Evolutionary conservation across 179 eudicot species (phyloP), one percentile per base, ranked within the genome.

Genomic region (Beta corolliflora): DNA sequence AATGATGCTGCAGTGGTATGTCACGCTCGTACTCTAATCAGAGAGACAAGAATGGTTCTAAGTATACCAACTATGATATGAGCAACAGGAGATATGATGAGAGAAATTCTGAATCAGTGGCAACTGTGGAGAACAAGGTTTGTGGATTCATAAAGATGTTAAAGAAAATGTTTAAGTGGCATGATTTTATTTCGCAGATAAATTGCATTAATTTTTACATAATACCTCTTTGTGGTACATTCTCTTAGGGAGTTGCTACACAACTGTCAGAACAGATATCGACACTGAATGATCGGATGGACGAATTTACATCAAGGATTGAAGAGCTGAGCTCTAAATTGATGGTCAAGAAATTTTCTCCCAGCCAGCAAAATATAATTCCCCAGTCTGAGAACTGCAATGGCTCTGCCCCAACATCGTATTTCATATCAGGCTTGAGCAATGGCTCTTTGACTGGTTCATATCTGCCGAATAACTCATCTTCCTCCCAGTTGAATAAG

Each of bases 241-340:
- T 31, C 48, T 80, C 81, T 73, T 73, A 92, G 94, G 98, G 95
- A 60, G 89, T 82, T 70, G 78, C 86, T 59, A 71, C 90, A 5
- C 93, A 89, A 19, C 90, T 94, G 58, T 94, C 96, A 13, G 98
- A 94, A 77, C 97, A 94, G 75, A 94, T 94, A 21, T 92, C 93
- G 1, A 86, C 93, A 5, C 89, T 93, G 7, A 91, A 90, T 83
- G 96, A 93, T 52, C 88, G 94, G 77, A 93, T 94, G 91, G 94
- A 93, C 71, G 97, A 93, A 82, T 91, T 94, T 73, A 88, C 96
- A 45, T 88, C 88, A 77, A 87, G 86, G 79, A 86, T 94, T 76
- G 97, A 94, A 86, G 97, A 93, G 81, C 80, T 96, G 50, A 94
- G 88, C 84, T 87, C 92, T 74, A 91, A 90, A 81, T 77, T 95